Base-by-base conservation (phyloP, 306 rosid species). In the Cucumis melo region DNA sequence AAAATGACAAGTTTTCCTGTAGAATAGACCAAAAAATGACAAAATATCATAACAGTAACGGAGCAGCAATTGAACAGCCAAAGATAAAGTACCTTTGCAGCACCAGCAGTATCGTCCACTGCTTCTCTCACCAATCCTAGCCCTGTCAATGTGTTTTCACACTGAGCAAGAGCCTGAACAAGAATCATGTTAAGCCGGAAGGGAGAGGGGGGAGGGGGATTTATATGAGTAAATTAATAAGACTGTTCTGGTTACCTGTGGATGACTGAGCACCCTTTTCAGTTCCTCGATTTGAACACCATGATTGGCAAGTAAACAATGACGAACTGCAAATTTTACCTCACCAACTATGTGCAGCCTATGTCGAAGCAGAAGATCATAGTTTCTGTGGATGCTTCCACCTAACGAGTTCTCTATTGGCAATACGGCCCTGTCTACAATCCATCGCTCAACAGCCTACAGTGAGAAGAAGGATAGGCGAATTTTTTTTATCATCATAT, bases 331-430 rank as follows among this genome's bases (percentile, higher is more conserved):
- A 79, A 84, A 87, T 85, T 92, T 94, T 60, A 94, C 97, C 87
- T 94, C 99, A 50, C 99, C 99, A 46, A 94, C 99, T 75, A 94
- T 94, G 74, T 92, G 97, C 87, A 94, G 80, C 11, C 87, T 85
- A 87, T 94, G 99, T 44, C 96, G 88, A 53, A 94, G 96, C 84
- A 94, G 81, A 80, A 94, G 96, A 77, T 94, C 99, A 79, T 94
- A 94, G 77, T 94, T 94, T 82, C 99, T 89, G 82, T 94, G 99
- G 82, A 94, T 94, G 86, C 99, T 92, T 66, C 99, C 99, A 55
- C 99, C 97, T 79, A 92, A 82, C 42, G 99, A 94, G 80, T 94
- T 94, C 85, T 94, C 99, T 56, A 94, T 90, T 20, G 99, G 99
- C 75, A 94, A 86, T 81, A 94, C 96, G 64, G 99, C 99, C 87